Base-by-base conservation (phyloP, 306 rosid genomes). In the Mimosa bimucronata region DNA sequence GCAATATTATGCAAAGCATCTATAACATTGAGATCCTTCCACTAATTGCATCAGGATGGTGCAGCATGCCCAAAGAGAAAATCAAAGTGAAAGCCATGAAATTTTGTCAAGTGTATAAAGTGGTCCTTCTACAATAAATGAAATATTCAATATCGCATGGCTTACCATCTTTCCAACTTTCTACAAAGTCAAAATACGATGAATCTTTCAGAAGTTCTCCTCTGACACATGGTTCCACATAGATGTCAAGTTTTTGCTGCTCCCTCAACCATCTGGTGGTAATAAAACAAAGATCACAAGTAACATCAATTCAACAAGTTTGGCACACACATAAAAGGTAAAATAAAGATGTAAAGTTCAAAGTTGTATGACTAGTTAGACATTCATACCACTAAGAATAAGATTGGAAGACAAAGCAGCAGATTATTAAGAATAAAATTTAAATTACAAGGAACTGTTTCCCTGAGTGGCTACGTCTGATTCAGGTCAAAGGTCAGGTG, bases 91-190 rank as follows among this genome's bases (percentile, higher is more conserved):
- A 69, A 78, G 53, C 57, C 21, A 53, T 9, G 50, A 48, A 75
- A 45, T 25, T 70, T 65, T 40, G 44, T 73, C n/a, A 65, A 38
- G 25, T 6, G 34, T n/a, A 80, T 61, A 18, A 26, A 73, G 62
- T 74, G 71, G 71, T 50, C 44, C 53, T 23, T 66, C 70, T 40
- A 74, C 29, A 65, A 69, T 19, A 68, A 70, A 68, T 75, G 66
- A 80, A 77, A 80, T 40, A 6, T 34, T 34, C n/a, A 34, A 34
- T 34, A 55, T 79, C 76, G 68, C 55, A 79, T 30, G 50, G 64
- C 94, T 92, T 88, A 95, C 99, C 94, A 58, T 88, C 91, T 73
- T 85, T 89, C 99, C 99, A 93, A 44, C 91, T 90, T 83, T 90
- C 87, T n/a, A 93, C 85, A 31, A 91, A 91, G 84, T 90, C 84